Evolutionary conservation across 495 filamentous ascomycete genomes (phyloP).

Genomic region (Aspergillus asperescens): DNA sequence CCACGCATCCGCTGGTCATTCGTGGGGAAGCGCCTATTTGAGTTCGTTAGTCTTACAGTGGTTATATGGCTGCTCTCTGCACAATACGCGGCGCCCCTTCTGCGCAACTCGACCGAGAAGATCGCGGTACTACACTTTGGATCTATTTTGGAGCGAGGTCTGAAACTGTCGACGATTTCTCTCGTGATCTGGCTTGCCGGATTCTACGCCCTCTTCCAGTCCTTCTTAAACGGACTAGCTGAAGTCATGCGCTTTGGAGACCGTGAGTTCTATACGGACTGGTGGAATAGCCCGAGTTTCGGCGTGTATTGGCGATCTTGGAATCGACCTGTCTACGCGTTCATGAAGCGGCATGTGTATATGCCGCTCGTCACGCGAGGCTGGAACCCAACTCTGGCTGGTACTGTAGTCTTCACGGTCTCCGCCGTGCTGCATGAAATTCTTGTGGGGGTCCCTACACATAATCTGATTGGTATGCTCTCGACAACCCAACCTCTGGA

Average conservation of each 20-base stretch:
- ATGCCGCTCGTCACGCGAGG: constrained; percentile 78
- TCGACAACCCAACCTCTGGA: neutral
- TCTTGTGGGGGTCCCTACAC: constrained; percentile 89
- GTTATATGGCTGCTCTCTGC: constrained; percentile 91
- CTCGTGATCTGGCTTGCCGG: constrained; percentile 94
- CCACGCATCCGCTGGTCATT: constrained; percentile 75
- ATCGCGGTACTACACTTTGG: constrained; percentile 75
- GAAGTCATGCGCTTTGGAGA: constrained; percentile 89
- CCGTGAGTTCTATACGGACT: constrained; percentile 90
- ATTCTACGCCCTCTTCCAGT: constrained; percentile 95
- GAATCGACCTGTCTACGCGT: constrained; percentile 96
- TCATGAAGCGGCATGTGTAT: constrained; percentile 92
- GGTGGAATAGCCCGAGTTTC: constrained; percentile 90
- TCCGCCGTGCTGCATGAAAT: constrained; percentile 88
- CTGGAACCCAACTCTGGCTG: constrained; percentile 61
- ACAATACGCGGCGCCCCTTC: constrained; percentile 86
- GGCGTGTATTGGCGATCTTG: constrained; percentile 91
- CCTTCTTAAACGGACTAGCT: constrained; percentile 79
- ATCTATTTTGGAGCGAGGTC: constrained; percentile 77
- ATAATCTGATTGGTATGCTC: constrained; percentile 77
- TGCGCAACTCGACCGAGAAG: constrained; percentile 82
- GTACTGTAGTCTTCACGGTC: constrained; percentile 73
- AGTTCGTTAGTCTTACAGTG: constrained; percentile 66
- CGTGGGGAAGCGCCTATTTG: constrained; percentile 72
- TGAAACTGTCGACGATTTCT: constrained; percentile 92